phyloP scores from a whole-genome alignment of 805 yeast genomes.

The Kluyveromyces nonfermentans region DNA sequence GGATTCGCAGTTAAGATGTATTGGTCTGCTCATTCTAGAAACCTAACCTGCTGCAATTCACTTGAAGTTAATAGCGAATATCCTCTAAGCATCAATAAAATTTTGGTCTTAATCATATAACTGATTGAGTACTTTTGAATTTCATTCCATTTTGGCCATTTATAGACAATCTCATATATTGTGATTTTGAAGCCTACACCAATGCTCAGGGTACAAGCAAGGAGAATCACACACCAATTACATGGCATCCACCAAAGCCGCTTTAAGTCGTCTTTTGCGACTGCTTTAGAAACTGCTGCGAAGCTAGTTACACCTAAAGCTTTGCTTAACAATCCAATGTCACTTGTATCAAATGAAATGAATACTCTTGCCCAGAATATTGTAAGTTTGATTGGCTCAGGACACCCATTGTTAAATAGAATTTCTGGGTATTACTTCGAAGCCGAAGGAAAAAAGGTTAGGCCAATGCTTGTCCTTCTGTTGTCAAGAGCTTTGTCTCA shows the following conservation, averaged over 20 bases:
- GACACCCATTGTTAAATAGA: conserved; percentile 86
- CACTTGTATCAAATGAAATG: conserved; percentile 91
- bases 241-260: conserved; percentile 4
- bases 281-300: conserved; percentile 68
- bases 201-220: neutral
- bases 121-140: neutral
- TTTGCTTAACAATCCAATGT: conserved; percentile 69
- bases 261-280: conserved; percentile 29
- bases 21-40: too few relatives aligned
- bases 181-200: neutral
- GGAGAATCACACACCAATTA: neutral
- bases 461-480: conserved; percentile 82
- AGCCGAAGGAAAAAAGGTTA: conserved; percentile 90
- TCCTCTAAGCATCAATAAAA: too few relatives aligned
- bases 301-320: conserved; percentile 58
- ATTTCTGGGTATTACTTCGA: conserved; percentile 94
- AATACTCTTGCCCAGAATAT: conserved; percentile 78
- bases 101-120: too few relatives aligned
- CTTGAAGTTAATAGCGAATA: too few relatives aligned
- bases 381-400: conserved; percentile 78
- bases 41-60: too few relatives aligned
- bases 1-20: too few relatives aligned
- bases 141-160: neutral
- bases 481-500: conserved; percentile 70
- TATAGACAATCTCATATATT: too few relatives aligned